These are phyloP conservation scores for Neofusicoccum laricinum DNA, from an alignment of 2,329 filamentous ascomycete genomes.

Conservation along the genomic window DNA sequence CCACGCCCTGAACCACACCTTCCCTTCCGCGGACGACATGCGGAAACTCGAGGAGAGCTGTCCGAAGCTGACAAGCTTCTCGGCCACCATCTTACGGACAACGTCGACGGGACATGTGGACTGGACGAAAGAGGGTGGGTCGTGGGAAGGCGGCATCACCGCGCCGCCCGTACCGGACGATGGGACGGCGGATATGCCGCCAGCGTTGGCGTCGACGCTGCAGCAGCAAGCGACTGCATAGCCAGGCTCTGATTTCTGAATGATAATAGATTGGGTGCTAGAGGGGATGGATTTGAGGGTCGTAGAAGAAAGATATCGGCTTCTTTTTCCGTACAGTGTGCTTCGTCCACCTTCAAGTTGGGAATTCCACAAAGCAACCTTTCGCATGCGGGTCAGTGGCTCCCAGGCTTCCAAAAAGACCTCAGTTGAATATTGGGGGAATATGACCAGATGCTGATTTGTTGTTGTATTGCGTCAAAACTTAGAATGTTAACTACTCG, in stretches of 20 bases:
- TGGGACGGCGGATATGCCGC: slow-evolving; percentile 3
- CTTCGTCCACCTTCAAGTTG: no score
- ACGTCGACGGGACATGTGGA: slow-evolving; percentile 32
- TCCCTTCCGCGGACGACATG: slow-evolving; percentile 35
- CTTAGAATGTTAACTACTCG: no score
- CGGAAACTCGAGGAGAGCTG: slow-evolving; percentile 30
- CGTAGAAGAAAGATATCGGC: no score
- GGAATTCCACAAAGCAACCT: no score
- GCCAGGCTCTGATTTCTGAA: not conserved
- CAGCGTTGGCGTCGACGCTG: not conserved
- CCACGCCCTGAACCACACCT: slow-evolving; percentile 28
- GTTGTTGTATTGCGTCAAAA: no score
- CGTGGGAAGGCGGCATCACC: slow-evolving; percentile 19
- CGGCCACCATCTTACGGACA: slow-evolving; percentile 36
- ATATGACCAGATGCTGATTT: no score
- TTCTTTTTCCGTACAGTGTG: no score
- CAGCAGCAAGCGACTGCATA: slow-evolving; percentile 1
- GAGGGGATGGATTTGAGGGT: no score
- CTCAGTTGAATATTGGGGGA: no score
- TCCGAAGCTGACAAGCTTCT: slow-evolving; percentile 35
- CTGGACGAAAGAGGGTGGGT: slow-evolving; percentile 28
- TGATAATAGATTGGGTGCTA: no score
- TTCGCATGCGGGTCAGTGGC: no score
- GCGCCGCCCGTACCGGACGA: not conserved
- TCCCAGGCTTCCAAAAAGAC: no score